These are phyloP conservation scores for Spergularia azorica DNA, from an alignment of 179 eudicot species.

Conservation along the genomic window DNA sequence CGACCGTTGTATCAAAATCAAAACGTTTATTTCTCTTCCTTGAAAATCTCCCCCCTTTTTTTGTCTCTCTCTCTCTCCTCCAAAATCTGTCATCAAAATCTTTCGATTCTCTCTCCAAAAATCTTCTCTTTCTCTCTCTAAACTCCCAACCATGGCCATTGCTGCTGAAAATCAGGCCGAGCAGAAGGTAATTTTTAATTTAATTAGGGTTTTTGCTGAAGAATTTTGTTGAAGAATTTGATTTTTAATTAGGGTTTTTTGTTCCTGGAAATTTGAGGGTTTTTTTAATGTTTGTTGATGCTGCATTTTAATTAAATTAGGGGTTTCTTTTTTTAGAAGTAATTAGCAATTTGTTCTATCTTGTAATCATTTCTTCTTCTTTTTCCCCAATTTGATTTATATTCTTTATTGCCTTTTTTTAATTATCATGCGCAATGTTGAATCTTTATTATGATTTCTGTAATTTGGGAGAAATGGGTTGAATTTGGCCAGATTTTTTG, in stretches of 20 bases:
- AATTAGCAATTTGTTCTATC: no score
- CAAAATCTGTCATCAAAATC: background rate
- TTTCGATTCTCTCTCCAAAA: background rate
- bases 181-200: slow-evolving; percentile 39
- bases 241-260: background rate
- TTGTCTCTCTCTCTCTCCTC: slow-evolving; percentile 1
- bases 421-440: no score
- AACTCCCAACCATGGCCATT: slow-evolving; percentile 38
- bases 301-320: no score
- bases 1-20: slow-evolving; percentile 46
- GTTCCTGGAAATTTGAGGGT: no score
- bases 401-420: no score
- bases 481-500: background rate
- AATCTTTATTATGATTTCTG: no score
- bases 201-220: background rate
- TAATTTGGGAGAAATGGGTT: no score
- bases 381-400: no score
- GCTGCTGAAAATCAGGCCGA: slow-evolving; percentile 45
- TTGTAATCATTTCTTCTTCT: no score
- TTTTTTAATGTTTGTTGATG: no score
- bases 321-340: no score
- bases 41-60: background rate
- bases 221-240: background rate
- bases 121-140: slow-evolving; percentile 15
- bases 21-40: background rate